Evolutionary conservation across 108 stramenopile genomes (phyloP).

Genomic region (Bacterosira constricta): DNA sequence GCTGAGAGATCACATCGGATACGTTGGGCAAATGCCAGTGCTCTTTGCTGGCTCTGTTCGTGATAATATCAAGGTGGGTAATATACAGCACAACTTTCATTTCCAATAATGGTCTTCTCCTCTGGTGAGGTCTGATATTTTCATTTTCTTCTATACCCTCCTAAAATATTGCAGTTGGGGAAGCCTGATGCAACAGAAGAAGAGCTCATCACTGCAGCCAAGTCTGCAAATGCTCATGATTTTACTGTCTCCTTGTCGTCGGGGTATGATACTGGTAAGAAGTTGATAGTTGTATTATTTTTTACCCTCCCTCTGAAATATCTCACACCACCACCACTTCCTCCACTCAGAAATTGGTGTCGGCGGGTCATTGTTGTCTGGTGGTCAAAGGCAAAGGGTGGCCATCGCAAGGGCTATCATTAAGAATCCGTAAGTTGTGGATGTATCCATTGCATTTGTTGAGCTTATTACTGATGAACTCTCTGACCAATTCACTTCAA

Average conservation of each 20-base stretch:
- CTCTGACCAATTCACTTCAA: no score
- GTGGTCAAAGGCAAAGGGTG: constrained; percentile 94
- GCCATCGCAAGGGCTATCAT: constrained; percentile 81
- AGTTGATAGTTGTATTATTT: background rate
- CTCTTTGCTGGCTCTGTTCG: constrained; percentile 61
- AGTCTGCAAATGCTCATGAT: constrained; percentile 50
- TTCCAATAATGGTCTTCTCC: no score
- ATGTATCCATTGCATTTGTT: no score
- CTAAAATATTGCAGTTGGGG: no score
- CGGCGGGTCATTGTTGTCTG: constrained; percentile 68
- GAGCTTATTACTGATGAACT: no score
- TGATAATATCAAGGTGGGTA: constrained; percentile 69
- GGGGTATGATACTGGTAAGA: constrained; percentile 29
- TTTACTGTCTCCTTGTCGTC: constrained; percentile 56
- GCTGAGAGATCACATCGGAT: constrained; percentile 56
- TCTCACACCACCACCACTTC: no score
- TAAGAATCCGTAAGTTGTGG: constrained; percentile 51
- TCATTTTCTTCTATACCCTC: background rate
- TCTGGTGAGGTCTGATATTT: background rate
- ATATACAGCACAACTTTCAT: no score
- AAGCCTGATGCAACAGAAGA: constrained; percentile 25
- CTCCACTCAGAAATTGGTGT: no score
- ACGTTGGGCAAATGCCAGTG: constrained; percentile 69
- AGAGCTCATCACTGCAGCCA: constrained; percentile 39
- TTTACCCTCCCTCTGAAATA: constrained; percentile 28